Conservation (phyloP, 2,329 filamentous ascomycete species). For the Pseudogymnoascus sp. region DNA sequence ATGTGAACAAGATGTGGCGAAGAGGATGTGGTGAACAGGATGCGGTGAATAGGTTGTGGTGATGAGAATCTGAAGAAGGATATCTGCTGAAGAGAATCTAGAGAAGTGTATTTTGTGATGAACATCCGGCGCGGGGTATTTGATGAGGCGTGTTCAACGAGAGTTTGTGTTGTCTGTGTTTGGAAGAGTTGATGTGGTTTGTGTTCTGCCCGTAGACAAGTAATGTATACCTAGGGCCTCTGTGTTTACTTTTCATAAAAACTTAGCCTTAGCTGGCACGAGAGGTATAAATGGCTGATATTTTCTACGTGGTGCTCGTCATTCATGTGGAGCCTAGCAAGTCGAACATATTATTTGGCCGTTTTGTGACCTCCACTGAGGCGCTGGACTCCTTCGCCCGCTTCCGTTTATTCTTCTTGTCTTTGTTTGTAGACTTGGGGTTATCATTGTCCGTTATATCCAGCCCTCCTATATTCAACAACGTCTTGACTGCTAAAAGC, state of each 20-base stretch:
- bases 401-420: conserved; percentile 7
- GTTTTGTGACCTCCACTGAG: not conserved
- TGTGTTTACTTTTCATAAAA: not conserved
- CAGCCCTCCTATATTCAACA: not conserved
- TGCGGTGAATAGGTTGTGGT: not conserved
- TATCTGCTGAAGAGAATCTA: no score
- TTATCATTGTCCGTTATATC: not conserved
- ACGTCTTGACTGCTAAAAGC: not conserved
- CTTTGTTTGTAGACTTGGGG: not conserved
- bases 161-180: not conserved
- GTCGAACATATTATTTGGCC: conserved; percentile 5
- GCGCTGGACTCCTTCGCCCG: not conserved
- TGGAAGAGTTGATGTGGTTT: not conserved
- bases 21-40: not conserved
- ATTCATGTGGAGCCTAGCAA: not conserved
- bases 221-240: not conserved
- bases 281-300: not conserved
- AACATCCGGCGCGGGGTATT: not conserved
- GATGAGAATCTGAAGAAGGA: no score
- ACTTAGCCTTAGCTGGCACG: not conserved
- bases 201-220: not conserved
- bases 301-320: not conserved
- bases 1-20: not conserved
- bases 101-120: not conserved
- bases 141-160: not conserved